Base-by-base conservation (phyloP, 208 protist genomes). In the Trypanosoma conorhini region DNA sequence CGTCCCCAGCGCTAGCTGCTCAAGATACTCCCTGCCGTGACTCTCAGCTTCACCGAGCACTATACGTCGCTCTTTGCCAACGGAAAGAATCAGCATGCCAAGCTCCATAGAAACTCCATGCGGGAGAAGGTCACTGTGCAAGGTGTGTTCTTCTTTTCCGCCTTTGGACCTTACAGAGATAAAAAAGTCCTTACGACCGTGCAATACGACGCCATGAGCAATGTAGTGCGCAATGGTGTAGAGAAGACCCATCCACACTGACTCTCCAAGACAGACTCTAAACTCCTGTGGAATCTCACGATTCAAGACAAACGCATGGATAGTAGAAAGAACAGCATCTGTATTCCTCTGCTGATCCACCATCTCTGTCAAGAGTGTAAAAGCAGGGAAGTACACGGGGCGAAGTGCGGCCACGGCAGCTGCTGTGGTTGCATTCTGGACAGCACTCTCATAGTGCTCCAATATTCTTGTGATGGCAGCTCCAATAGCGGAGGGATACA, bases 141-240 rank as follows among this genome's bases (percentile, higher is more conserved):
- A 73, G 9, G 76, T 81, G 63, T 92, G 83, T 46, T 86, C 78
- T 58, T 87, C 85, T 24, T 70, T 51, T 66, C 70, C 48, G 69
- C 40, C 58, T 59, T 64, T 51, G 1, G 59, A 77, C 48, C 28
- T 44, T 33, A 89, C 55, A 21, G 79, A 75, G 19, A 96, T 77
- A 52, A 96, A 96, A 68, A 86, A 96, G 62, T 93, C 87, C 0
- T 70, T 55, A 3, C 81, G 82, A 7, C 88, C 88, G 72, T 93
- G 83, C 61, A 96, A 71, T 35, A 96, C 88, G 28, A 92, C 88
- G 42, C 91, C 91, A 73, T 96, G 91, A 7, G 91, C 86, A 52
- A 94, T 69, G 66, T 89, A 96, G 67, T 96, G 91, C 12, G 85
- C 91, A 42, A 81, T 89, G n/a, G 81, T 87, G 81, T 89, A 92